phyloP scores from a whole-genome alignment of 2,329 filamentous ascomycete genomes.

The Trichocomaceae sp. region DNA sequence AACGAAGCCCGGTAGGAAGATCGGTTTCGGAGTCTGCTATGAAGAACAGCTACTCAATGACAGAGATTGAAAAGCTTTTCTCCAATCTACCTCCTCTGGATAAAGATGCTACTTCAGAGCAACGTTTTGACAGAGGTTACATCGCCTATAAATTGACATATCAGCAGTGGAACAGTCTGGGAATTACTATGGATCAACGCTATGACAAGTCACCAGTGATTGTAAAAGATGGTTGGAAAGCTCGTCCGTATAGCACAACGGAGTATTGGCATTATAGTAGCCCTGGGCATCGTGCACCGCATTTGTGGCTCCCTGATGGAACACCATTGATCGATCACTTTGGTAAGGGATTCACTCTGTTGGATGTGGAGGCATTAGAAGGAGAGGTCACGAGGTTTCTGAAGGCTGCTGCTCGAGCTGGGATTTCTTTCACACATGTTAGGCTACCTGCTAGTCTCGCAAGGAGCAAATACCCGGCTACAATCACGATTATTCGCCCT shows the following conservation, averaged over 20 bases:
- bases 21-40: background rate
- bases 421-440: background rate
- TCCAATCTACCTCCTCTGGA: background rate
- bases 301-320: constrained; percentile 4
- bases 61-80: background rate
- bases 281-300: constrained; percentile 4
- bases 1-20: constrained; percentile 25
- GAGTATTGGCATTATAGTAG: background rate
- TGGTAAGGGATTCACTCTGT: background rate
- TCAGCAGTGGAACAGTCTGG: constrained; percentile 3
- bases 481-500: background rate
- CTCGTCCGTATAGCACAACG: background rate
- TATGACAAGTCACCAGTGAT: background rate
- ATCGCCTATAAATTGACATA: background rate
- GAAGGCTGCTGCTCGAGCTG: background rate
- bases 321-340: background rate
- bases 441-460: background rate
- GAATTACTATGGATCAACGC: background rate
- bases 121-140: background rate
- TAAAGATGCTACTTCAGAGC: background rate
- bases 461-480: background rate
- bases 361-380: background rate
- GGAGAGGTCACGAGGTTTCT: background rate
- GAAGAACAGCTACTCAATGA: constrained; percentile 4
- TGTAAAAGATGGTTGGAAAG: background rate